Percentiles rank a stretch among this genome's conserved stretches.
phyloP scores from a whole-genome alignment of 345 rosid species.

The Crucihimalaya himalaica region DNA sequence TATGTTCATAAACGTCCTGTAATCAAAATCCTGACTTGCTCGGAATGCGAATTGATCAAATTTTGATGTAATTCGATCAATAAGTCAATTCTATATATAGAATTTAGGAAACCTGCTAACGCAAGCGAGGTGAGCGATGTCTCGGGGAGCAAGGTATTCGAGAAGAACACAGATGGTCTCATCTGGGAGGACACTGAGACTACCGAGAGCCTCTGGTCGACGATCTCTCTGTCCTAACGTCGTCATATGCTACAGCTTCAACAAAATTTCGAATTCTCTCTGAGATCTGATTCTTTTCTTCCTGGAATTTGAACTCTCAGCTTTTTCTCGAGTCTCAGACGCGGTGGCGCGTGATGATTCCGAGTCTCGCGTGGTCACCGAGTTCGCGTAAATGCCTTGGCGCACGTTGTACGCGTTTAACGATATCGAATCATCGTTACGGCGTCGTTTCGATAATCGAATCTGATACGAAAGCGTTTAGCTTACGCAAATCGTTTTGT shows the following conservation, averaged over 20 bases:
- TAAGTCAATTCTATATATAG: neutral
- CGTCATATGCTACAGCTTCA: conserved; percentile 31
- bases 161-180: conserved; percentile 66
- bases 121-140: conserved; percentile 75
- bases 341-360: conserved; percentile 36
- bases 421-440: neutral
- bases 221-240: conserved; percentile 53
- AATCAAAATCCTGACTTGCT: neutral
- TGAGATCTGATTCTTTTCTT: conserved; percentile 11
- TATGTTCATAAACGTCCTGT: neutral
- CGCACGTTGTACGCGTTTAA: conserved; percentile 29
- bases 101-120: conserved; percentile 73
- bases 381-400: conserved; percentile 24
- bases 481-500: conserved; percentile 13
- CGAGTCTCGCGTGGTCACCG: conserved; percentile 31
- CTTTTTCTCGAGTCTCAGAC: neutral
- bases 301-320: neutral
- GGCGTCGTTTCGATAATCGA: neutral
- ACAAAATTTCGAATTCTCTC: neutral
- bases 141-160: conserved; percentile 66
- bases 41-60: neutral
- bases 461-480: conserved; percentile 30
- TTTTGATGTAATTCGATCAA: neutral
- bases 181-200: conserved; percentile 66
- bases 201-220: conserved; percentile 69